phyloP scores from a whole-genome alignment of 371 early-diverging fungal species.

The Synchytrium microbalum region DNA sequence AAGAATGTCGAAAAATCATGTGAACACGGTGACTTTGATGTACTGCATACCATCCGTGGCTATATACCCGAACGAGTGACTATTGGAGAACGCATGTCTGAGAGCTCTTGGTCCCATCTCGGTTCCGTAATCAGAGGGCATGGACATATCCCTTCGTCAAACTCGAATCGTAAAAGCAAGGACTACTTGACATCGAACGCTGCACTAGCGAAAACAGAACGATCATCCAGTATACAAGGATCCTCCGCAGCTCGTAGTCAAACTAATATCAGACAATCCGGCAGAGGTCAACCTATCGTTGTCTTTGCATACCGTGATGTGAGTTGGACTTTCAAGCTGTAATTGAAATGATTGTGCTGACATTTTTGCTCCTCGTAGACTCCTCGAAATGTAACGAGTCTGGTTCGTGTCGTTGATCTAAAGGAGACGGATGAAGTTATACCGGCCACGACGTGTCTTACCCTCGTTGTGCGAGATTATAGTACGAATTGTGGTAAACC shows the following conservation, averaged over 20 bases:
- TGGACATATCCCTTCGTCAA: not conserved
- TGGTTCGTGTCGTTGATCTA: not conserved
- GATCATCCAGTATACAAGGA: not conserved
- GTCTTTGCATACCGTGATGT: not conserved
- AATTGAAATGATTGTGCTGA: not conserved
- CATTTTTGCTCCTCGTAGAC: not conserved
- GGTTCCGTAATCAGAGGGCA: not conserved
- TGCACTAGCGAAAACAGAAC: not conserved
- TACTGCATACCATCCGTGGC: conserved; percentile 33
- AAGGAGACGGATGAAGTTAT: not conserved
- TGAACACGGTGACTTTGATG: conserved; percentile 42
- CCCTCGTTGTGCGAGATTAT: not conserved
- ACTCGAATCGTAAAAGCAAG: not conserved
- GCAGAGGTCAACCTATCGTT: not conserved
- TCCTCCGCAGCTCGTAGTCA: not conserved
- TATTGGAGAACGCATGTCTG: conserved; percentile 4
- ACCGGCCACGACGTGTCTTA: not conserved
- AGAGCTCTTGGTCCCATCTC: not conserved
- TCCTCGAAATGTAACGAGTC: not conserved
- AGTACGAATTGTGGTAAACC: not conserved
- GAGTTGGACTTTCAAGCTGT: not conserved
- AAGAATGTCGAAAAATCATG: conserved; percentile 21
- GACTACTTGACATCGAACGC: not conserved
- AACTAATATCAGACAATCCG: not conserved
- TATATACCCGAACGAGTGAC: conserved; percentile 35